Percentiles rank a stretch among this genome's conserved stretches.
These are phyloP conservation scores for Chalciporus sp. DNA, from an alignment of 1,284 basidiomycete species.

Conservation along the genomic window DNA sequence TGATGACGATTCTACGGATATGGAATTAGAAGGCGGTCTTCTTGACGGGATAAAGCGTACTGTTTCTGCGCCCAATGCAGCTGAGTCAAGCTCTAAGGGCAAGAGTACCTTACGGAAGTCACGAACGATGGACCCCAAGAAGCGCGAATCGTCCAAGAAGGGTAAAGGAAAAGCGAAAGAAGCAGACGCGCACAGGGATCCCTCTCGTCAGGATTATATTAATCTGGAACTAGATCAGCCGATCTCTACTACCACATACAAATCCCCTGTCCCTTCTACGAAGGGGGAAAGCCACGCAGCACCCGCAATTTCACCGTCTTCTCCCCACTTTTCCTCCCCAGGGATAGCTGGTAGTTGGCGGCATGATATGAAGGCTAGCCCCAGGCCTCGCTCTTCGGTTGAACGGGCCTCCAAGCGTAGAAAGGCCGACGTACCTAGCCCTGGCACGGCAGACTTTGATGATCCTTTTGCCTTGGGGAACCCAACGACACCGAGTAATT, in stretches of 20 bases:
- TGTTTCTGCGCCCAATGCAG: constrained; percentile 44
- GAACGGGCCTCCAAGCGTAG: background rate
- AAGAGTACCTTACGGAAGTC: constrained; percentile 41
- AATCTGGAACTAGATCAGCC: constrained; percentile 55
- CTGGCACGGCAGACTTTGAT: background rate
- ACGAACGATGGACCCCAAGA: constrained; percentile 28
- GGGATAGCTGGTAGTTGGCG: constrained; percentile 23
- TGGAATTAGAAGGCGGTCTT: constrained; percentile 57
- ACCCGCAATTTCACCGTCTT: constrained; percentile 14
- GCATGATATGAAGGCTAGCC: background rate
- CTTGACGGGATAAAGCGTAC: constrained; percentile 47
- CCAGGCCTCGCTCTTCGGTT: background rate
- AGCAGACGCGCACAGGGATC: constrained; percentile 39
- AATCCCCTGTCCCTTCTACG: background rate
- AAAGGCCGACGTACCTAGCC: background rate
- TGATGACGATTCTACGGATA: constrained; percentile 63
- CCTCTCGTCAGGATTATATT: constrained; percentile 45
- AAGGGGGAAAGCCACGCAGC: constrained; percentile 3
- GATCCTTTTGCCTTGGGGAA: background rate
- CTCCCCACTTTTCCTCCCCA: constrained; percentile 23
- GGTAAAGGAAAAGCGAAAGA: constrained; percentile 30
- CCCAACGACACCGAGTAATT: constrained; percentile 7
- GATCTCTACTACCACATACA: background rate
- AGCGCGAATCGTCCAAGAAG: constrained; percentile 33
- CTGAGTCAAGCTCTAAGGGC: constrained; percentile 30